Conservation (phyloP, 192 early-diverging fungal species). For the Entomortierella beljakovae region DNA sequence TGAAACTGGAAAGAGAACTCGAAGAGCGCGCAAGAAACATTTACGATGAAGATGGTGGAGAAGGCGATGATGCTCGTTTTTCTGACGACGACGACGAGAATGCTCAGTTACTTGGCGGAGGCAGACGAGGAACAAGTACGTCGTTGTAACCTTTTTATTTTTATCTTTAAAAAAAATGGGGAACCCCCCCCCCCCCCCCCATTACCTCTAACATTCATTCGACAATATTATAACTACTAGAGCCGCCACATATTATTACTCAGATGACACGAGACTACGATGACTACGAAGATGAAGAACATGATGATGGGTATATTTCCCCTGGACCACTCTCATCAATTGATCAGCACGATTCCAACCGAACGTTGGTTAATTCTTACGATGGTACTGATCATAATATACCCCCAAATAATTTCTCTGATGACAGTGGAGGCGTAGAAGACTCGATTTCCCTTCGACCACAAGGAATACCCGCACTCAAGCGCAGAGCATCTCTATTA, state of each 20-base stretch:
- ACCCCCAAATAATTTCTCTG: constrained; percentile 31
- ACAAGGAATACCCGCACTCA: constrained; percentile 16
- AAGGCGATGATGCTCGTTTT: not conserved
- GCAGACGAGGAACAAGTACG: not conserved
- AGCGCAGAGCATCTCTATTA: constrained; percentile 61
- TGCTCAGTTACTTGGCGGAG: not conserved
- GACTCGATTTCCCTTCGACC: constrained; percentile 45
- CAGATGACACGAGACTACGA: constrained; percentile 23
- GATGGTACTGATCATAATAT: constrained; percentile 31
- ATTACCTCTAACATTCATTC: too few species aligned
- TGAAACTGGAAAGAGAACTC: constrained; percentile 18
- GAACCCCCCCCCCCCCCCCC: too few species aligned
- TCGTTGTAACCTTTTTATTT: too few species aligned
- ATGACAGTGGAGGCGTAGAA: constrained; percentile 44
- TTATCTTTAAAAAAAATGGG: too few species aligned
- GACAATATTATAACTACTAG: too few species aligned
- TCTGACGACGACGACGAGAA: not conserved
- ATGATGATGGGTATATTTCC: constrained; percentile 53
- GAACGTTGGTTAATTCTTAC: constrained; percentile 26
- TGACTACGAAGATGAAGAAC: constrained; percentile 45
- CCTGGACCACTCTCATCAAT: constrained; percentile 25
- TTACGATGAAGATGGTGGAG: constrained; percentile 24
- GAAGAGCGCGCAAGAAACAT: constrained; percentile 20
- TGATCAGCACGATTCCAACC: constrained; percentile 27
- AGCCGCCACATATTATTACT: constrained; percentile 26